Evolutionary conservation across 345 rosid genomes (phyloP).

Genomic region (Orychophragmus violaceus): DNA sequence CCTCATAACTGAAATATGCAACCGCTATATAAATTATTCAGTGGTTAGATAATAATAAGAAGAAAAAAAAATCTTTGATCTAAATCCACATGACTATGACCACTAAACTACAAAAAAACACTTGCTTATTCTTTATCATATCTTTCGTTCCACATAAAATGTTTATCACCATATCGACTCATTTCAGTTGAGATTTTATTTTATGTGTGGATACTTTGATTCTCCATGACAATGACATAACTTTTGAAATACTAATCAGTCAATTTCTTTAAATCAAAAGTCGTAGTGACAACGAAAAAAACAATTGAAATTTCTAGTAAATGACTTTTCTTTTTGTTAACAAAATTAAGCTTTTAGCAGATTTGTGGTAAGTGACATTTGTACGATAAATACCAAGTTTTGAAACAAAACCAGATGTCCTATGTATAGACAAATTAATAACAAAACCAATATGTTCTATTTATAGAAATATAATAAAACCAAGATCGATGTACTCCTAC

Average conservation of each 20-base stretch:
- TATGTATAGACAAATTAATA: neutral
- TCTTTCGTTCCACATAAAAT: neutral
- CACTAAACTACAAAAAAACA: neutral
- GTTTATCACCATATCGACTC: neutral
- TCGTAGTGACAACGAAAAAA: neutral
- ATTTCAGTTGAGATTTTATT: neutral
- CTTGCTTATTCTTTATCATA: neutral
- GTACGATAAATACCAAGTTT: neutral
- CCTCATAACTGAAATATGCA: neutral
- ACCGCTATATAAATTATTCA: neutral
- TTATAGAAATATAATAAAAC: neutral
- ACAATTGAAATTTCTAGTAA: neutral
- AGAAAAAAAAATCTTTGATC: neutral
- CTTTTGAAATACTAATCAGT: neutral
- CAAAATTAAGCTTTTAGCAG: neutral
- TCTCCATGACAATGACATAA: constrained; percentile 1
- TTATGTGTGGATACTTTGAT: constrained; percentile 5
- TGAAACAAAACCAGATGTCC: neutral
- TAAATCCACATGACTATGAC: neutral
- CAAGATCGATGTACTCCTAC: neutral
- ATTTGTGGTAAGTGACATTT: neutral
- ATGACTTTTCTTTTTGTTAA: neutral
- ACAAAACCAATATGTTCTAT: neutral
- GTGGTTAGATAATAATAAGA: neutral
- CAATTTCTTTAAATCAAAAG: constrained; percentile 1